Conservation (phyloP, 148 eudicot species). For the Rhododendron vialii region DNA sequence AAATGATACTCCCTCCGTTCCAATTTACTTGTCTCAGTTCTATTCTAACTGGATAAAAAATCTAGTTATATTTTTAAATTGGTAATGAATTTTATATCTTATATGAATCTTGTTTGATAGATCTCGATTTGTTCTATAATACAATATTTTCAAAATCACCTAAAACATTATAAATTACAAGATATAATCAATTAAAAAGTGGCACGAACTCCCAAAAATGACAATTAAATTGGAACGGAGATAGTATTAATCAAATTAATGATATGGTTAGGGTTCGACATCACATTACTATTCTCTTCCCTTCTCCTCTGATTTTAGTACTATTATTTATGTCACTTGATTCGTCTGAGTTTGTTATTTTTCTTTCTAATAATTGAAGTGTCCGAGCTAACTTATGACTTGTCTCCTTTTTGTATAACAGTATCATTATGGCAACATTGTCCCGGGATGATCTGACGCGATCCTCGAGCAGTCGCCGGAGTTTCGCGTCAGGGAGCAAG, state of each 20-base stretch:
- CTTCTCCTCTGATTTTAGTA: not conserved
- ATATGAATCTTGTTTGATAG: too few species aligned
- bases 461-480: not conserved
- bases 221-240: too few species aligned
- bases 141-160: too few species aligned
- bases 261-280: not conserved
- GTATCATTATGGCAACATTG: not conserved
- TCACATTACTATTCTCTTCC: not conserved
- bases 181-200: too few species aligned
- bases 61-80: too few species aligned
- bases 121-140: too few species aligned
- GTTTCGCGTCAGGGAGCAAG: conserved; percentile 3
- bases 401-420: not conserved
- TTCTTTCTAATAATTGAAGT: not conserved
- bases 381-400: not conserved
- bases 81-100: too few species aligned
- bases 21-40: too few species aligned
- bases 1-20: not conserved
- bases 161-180: too few species aligned
- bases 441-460: conserved; percentile 1
- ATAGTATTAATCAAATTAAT: too few species aligned
- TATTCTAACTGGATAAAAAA: too few species aligned
- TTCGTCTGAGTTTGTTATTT: not conserved
- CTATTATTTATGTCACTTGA: not conserved
- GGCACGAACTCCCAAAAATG: too few species aligned